Evolutionary conservation across 768 basidiomycete species (phyloP).

Genomic region (Phylloporus sp.): DNA sequence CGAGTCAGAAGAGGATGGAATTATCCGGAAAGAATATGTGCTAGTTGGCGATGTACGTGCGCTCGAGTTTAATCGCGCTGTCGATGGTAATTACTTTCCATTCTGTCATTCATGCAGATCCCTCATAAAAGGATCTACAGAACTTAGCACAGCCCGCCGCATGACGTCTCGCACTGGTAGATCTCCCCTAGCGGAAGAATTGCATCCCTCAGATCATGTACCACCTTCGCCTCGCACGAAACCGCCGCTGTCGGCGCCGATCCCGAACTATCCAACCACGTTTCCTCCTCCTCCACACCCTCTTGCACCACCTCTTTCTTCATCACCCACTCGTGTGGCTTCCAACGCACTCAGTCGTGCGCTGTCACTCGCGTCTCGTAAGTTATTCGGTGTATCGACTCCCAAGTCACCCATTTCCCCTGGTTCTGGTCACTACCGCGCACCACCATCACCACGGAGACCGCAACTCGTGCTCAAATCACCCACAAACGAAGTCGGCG

Average conservation of each 20-base stretch:
- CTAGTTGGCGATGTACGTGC: slow-evolving; percentile 86
- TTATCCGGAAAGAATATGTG: slow-evolving; percentile 85
- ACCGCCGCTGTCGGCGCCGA: slow-evolving; percentile 21
- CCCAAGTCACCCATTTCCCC: slow-evolving; percentile 36
- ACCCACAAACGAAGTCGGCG: slow-evolving; percentile 39
- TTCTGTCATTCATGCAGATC: slow-evolving; percentile 1
- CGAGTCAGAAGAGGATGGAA: slow-evolving; percentile 79
- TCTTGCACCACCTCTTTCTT: slow-evolving; percentile 53
- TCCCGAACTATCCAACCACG: slow-evolving; percentile 41
- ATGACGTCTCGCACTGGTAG: slow-evolving; percentile 49
- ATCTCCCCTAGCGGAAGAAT: slow-evolving; percentile 48
- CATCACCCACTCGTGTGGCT: slow-evolving; percentile 64
- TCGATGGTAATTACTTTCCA: slow-evolving; percentile 65
- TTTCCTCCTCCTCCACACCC: slow-evolving; percentile 64
- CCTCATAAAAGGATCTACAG: slow-evolving; percentile 36
- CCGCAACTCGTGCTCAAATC: slow-evolving; percentile 46
- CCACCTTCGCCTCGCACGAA: slow-evolving; percentile 22
- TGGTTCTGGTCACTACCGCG: slow-evolving; percentile 36
- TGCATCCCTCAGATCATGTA: slow-evolving; percentile 35
- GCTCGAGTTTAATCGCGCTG: slow-evolving; percentile 87
- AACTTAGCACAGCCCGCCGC: slow-evolving; percentile 58
- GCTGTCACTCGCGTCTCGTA: slow-evolving; percentile 76
- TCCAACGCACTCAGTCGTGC: slow-evolving; percentile 77
- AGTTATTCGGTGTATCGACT: slow-evolving; percentile 61
- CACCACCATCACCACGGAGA: slow-evolving; percentile 54